These are phyloP conservation scores for Letharia columbiana DNA, from an alignment of 495 filamentous ascomycete species.

Conservation along the genomic window DNA sequence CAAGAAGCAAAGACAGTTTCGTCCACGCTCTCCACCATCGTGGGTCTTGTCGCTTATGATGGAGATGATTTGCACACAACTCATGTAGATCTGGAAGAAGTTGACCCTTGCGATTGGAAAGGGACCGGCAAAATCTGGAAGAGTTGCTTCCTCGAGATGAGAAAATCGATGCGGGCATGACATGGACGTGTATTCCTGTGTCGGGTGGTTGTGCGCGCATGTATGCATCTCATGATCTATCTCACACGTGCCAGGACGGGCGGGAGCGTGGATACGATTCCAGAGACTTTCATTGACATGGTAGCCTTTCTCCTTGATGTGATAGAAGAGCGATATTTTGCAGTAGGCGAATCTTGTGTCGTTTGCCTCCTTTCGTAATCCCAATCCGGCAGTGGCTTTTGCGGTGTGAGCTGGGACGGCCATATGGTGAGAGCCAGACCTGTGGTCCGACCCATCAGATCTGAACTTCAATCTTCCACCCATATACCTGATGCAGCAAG, in stretches of 20 bases:
- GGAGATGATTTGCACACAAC: conserved; percentile 20
- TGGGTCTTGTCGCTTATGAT: conserved; percentile 23
- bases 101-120: conserved; percentile 25
- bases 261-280: neutral
- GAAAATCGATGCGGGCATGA: neutral
- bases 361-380: conserved; percentile 11
- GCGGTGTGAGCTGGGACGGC: conserved; percentile 23
- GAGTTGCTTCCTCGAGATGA: conserved; percentile 13
- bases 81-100: conserved; percentile 22
- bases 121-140: conserved; percentile 12
- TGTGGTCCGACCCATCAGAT: conserved; percentile 15
- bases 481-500: conserved; percentile 23
- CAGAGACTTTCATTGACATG: conserved; percentile 13
- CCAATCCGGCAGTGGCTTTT: conserved; percentile 25
- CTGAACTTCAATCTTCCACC: conserved; percentile 26
- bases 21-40: conserved; percentile 12
- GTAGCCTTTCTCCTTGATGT: conserved; percentile 22
- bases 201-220: neutral
- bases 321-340: conserved; percentile 20
- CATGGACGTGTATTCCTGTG: neutral
- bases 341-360: conserved; percentile 22
- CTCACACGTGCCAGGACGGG: neutral
- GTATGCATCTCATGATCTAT: neutral
- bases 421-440: conserved; percentile 22
- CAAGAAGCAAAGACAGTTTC: conserved; percentile 24